Base-by-base conservation (phyloP, 139 green algal genomes). In the Auxenochlorella pyrenoidosa region DNA sequence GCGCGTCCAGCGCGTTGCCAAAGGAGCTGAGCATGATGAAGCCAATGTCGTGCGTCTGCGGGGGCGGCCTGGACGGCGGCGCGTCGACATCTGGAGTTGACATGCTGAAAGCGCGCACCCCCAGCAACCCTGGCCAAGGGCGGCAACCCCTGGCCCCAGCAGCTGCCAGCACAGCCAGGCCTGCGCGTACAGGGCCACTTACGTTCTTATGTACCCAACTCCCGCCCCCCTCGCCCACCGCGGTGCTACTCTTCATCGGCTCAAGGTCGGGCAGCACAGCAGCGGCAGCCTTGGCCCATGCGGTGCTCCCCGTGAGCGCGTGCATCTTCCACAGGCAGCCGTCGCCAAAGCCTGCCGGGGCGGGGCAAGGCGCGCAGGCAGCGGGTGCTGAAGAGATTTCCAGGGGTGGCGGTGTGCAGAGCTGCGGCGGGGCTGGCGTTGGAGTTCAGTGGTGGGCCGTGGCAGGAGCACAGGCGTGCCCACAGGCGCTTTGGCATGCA, bases 301-400 rank as follows among this genome's bases (percentile, higher is more conserved):
- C 19, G n/a, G 18, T 1, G 21, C n/a, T 16, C 2, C 38, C 21
- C 21, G 71, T 51, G 38, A 78, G 71, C 16, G 24, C 18, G 38
- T 78, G 36, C 71, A 51, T 78, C 38, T 51, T 30, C 71, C 71
- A 78, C 21, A 78, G 71, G 36, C 71, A 54, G 71, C 71, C 71
- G 6, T 19, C 21, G 21, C 21, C 21, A 38, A 78, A 78, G 21
- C 71, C 71, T 78, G 71, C 38, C 32, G 71, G 36, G 19, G 19
- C 2, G 19, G 18, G 71, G 19, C 1, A 34, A 16, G 65, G 28
- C 30, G 28, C 10, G 3, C 2, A 38, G 8, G 24, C 59, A 68
- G n/a, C n/a, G n/a, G n/a, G n/a, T n/a, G n/a, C n/a, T n/a, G n/a
- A n/a, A n/a, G n/a, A n/a, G n/a, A n/a, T n/a, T n/a, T n/a, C n/a